A percentile compares a stretch with the other conserved stretches of the same genome.
Conservation (phyloP, 2,329 filamentous ascomycete genomes). For the Microsporum ferrugineum region DNA sequence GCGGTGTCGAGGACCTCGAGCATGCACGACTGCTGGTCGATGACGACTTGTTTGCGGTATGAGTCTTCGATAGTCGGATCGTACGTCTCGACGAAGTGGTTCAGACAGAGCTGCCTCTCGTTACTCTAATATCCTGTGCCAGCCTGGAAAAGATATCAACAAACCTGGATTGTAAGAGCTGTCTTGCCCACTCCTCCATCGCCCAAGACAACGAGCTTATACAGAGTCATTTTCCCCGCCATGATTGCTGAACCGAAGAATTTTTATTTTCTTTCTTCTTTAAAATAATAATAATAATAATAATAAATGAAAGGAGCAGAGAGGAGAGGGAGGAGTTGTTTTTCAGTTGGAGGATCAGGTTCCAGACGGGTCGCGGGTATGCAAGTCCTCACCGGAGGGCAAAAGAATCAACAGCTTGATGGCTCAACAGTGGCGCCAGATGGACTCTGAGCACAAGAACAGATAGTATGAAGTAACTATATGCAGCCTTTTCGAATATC, state of each 20-base stretch:
- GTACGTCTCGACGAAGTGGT: conserved; percentile 92
- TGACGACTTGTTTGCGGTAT: conserved; percentile 76
- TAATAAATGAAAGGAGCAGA: background rate
- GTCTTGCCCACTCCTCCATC: conserved; percentile 93
- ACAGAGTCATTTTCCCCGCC: conserved; percentile 83
- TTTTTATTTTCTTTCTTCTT: no score
- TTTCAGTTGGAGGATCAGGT: background rate
- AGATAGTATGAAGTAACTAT: background rate
- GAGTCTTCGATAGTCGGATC: conserved; percentile 83
- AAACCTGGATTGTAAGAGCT: conserved; percentile 74
- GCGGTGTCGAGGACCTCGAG: conserved; percentile 92
- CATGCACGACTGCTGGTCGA: conserved; percentile 85
- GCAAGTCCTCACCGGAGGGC: background rate
- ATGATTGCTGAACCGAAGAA: conserved; percentile 39
- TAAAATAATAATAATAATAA: background rate
- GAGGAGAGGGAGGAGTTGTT: background rate
- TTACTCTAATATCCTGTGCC: conserved; percentile 7
- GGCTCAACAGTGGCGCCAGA: background rate
- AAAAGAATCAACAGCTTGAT: background rate
- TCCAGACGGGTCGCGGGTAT: background rate
- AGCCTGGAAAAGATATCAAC: background rate
- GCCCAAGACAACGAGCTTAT: conserved; percentile 90
- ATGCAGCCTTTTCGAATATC: background rate
- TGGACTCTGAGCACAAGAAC: background rate
- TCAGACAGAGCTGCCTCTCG: conserved; percentile 63